A percentile compares a stretch with the other conserved stretches of the same genome.
Evolutionary conservation across 495 filamentous ascomycete species (phyloP).

Genomic region (Rhypophila decipiens): DNA sequence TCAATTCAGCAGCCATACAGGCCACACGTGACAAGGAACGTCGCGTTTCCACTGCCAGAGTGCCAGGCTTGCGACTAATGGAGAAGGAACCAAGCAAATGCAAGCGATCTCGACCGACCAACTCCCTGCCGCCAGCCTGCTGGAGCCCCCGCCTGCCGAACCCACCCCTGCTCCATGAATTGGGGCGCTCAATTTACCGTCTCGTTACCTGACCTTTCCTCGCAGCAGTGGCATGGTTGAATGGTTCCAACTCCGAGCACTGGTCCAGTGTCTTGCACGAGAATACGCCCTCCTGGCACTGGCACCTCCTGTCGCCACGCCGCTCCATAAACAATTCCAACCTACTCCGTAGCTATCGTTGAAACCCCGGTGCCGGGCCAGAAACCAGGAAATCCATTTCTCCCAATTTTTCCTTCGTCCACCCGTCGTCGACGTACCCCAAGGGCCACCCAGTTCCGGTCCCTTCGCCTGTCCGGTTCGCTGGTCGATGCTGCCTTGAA

Average conservation of each 20-base stretch:
- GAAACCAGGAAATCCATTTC: no score
- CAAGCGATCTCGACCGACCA: slow-evolving; percentile 21
- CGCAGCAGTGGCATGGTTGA: no score
- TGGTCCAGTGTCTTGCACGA: background rate
- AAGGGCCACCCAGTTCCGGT: background rate
- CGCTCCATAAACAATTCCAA: background rate
- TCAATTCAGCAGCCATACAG: slow-evolving; percentile 5
- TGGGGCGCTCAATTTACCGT: slow-evolving; percentile 15
- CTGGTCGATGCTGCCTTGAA: background rate
- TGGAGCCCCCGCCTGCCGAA: no score
- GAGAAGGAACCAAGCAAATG: slow-evolving; percentile 10
- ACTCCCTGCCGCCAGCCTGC: slow-evolving; percentile 4
- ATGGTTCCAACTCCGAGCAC: background rate
- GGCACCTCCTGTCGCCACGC: background rate
- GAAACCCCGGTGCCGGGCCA: no score
- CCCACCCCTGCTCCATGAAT: background rate
- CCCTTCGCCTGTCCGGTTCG: background rate
- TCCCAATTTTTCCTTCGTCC: no score
- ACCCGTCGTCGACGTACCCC: background rate
- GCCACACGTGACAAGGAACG: slow-evolving; percentile 19
- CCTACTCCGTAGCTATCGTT: no score
- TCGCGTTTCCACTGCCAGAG: slow-evolving; percentile 2
- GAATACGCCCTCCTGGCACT: background rate
- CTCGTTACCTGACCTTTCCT: background rate
- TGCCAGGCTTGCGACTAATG: slow-evolving; percentile 18